Evolutionary conservation across 2,329 filamentous ascomycete genomes (phyloP), one percentile per base, ranked within the genome.

Genomic region (Verticillium dahliae): DNA sequence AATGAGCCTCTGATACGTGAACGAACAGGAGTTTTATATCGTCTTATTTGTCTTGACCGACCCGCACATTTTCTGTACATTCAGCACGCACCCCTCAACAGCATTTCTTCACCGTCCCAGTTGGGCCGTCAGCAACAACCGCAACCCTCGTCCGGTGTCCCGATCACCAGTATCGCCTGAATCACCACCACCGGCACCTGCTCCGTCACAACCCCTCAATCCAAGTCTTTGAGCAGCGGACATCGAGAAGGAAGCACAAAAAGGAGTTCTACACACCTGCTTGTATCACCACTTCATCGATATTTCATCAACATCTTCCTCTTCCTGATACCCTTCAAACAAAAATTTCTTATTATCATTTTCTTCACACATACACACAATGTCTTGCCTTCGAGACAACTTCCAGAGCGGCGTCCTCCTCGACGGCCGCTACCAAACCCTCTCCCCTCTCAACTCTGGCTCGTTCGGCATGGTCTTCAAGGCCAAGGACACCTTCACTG

Each of bases 391-490:
- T 82, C 87, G 88, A 79, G 87, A 92, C 78, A 84, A 87, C 72
- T 95, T 97, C 78, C 81, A 87, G 72, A 82, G 87, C 76, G 91
- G 90, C 76, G 85, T 90, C 76, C 79, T 96, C 73, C 87, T 97
- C 73, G 88, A 91, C 74, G 92, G 91, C 75, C 93, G 95, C 68
- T 99, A 95, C 76, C 83, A 90, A 78, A 96, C 93, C 61, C 84
- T 97, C 72, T 91, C 93, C 68, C 93, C 95, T 62, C 90, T 99
- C 79, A 99, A 99, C 74, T 92, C 97, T 84, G 95, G 95, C 69
- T 98, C 95, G 61, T 99, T 98, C 73, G 95, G 95, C 73, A 96
- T 98, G 91, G 95, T 99, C 70, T 97, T 97, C 78, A 88, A 92
- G 78, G 95, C 94, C 63, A 89, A 84, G 74, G 92, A 99, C 74